Percentiles rank a stretch among this genome's conserved stretches.
Conservation (phyloP, 495 filamentous ascomycete species). For the Aspergillus nanangensis region DNA sequence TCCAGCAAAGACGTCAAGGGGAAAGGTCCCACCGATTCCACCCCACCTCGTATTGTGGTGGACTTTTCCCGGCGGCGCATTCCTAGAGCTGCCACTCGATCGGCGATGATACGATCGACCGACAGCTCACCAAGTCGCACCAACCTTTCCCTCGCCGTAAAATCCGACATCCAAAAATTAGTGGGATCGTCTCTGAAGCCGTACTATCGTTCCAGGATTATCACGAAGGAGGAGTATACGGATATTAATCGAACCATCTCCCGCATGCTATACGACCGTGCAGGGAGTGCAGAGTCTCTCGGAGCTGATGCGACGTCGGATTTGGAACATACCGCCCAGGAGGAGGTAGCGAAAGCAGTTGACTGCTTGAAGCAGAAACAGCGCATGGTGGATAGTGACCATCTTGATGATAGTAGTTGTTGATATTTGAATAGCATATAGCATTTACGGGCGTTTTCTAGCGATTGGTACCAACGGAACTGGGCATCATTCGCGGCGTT, state of each 20-base stretch:
- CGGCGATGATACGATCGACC: slow-evolving; percentile 34
- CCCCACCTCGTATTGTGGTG: slow-evolving; percentile 7
- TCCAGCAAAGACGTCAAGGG: slow-evolving; percentile 16
- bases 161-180: slow-evolving; percentile 76
- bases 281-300: slow-evolving; percentile 55
- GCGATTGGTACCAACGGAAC: slow-evolving; percentile 1
- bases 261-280: slow-evolving; percentile 77
- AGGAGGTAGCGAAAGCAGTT: slow-evolving; percentile 70
- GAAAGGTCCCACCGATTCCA: not conserved
- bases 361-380: slow-evolving; percentile 22
- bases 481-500: slow-evolving; percentile 14
- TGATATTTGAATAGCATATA: slow-evolving; percentile 7
- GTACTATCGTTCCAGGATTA: slow-evolving; percentile 60
- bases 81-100: slow-evolving; percentile 28
- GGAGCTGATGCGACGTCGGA: slow-evolving; percentile 52
- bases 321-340: slow-evolving; percentile 65
- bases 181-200: slow-evolving; percentile 74
- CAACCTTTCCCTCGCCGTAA: slow-evolving; percentile 63
- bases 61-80: slow-evolving; percentile 24
- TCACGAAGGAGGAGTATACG: slow-evolving; percentile 81
- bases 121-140: slow-evolving; percentile 53
- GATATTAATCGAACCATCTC: slow-evolving; percentile 82
- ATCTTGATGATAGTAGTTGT: slow-evolving; percentile 17
- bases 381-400: slow-evolving; percentile 18
- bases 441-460: slow-evolving; percentile 17